A percentile compares a stretch with the other conserved stretches of the same genome.
Conservation (phyloP, 116 monocot species). For the Papilionanthe hybrid region DNA sequence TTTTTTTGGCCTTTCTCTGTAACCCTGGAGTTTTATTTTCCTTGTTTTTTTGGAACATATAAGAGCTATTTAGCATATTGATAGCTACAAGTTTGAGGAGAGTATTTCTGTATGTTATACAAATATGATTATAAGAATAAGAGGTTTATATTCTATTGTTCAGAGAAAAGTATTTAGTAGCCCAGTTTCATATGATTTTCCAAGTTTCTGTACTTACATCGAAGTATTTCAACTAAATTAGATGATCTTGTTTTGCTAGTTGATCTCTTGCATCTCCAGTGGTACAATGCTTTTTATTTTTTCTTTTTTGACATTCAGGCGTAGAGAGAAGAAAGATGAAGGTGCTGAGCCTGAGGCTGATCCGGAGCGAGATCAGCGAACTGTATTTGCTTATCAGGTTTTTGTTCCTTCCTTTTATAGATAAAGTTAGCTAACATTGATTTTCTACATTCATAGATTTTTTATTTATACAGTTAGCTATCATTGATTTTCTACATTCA, state of each 20-base stretch:
- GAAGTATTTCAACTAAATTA: neutral
- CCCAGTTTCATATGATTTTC: neutral
- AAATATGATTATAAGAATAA: neutral
- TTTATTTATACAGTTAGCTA: neutral
- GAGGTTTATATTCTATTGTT: neutral
- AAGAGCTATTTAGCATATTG: neutral
- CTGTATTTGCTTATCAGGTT: conserved; percentile 98
- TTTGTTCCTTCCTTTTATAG: neutral
- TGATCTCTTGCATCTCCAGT: neutral
- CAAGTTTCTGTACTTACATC: neutral
- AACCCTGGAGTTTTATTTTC: neutral
- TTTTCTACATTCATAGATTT: neutral
- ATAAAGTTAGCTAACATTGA: neutral
- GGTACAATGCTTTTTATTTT: neutral
- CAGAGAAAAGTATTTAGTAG: no score
- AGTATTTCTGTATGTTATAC: neutral
- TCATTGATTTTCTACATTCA: neutral
- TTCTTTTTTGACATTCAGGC: conserved; percentile 25
- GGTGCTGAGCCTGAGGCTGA: conserved; percentile 65
- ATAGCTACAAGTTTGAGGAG: neutral
- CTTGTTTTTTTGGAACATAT: neutral
- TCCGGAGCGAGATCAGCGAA: conserved; percentile 93
- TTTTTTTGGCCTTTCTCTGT: neutral
- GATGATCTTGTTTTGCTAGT: neutral
- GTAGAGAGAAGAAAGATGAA: conserved; percentile 68